These are phyloP conservation scores for Mangifera indica DNA, from an alignment of 345 rosid genomes.

Conservation along the genomic window DNA sequence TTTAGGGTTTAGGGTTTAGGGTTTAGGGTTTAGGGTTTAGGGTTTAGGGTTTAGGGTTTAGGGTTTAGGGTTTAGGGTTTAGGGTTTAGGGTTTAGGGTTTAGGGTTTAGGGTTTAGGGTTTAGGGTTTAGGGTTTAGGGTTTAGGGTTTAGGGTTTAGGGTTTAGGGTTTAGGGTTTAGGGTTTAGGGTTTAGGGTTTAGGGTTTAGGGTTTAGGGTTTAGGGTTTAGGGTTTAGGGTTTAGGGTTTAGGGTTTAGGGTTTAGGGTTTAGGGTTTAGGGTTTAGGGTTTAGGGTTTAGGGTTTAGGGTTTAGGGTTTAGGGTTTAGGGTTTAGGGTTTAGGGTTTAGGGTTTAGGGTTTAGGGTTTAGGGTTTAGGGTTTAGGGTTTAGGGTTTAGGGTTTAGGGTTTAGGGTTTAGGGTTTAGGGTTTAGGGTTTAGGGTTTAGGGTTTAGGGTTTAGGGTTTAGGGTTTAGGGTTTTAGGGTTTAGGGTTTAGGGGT, in stretches of 20 bases:
- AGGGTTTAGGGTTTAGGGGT: constrained; percentile 31
- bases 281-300: constrained; percentile 21
- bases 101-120: too few species aligned
- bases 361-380: too few species aligned
- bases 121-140: constrained; percentile 13
- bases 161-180: constrained; percentile 19
- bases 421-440: constrained; percentile 28
- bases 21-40: constrained; percentile 16
- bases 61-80: too few species aligned
- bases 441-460: constrained; percentile 27
- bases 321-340: constrained; percentile 22
- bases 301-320: constrained; percentile 20
- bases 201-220: constrained; percentile 26
- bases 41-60: too few species aligned
- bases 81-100: too few species aligned
- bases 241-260: constrained; percentile 30
- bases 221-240: too few species aligned
- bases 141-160: constrained; percentile 15
- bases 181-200: constrained; percentile 28
- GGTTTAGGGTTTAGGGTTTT: constrained; percentile 30
- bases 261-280: constrained; percentile 20
- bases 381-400: too few species aligned
- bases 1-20: constrained; percentile 8
- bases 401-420: constrained; percentile 26
- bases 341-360: constrained; percentile 26